Evolutionary conservation across 2,329 filamentous ascomycete genomes (phyloP), one percentile per base, ranked within the genome.

Genomic region (Hymenoscyphus occultus): DNA sequence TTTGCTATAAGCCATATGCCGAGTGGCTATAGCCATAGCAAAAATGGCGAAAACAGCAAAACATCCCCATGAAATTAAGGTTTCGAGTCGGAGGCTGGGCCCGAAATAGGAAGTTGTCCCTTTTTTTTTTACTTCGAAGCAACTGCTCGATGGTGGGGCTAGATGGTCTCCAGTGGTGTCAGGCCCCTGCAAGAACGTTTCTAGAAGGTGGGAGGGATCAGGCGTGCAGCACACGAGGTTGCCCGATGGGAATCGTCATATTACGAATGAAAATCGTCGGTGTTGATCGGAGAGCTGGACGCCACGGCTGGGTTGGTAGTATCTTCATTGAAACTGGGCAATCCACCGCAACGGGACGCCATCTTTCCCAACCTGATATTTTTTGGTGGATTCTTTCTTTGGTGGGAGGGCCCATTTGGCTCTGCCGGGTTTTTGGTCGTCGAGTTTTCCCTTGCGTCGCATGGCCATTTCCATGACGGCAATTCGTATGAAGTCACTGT

Each of bases 391-490:
- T 45, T 81, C 76, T 74, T 86, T 86, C 68, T 87, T 80, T n/a
- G 87, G 86, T 10, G 88, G 87, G n/a, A 90, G 79, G 7, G 86
- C 83, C 82, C 87, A 88, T 58, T 85, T 83, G n/a, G 87, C 87
- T 59, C 87, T 83, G 35, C 87, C 87, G n/a, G 87, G 86, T 63
- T 83, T 83, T 68, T 86, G 83, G 71, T 87, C 85, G 70, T 88
- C 86, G 61, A 90, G 79, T 75, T 90, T 90, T 70, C 87, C 87
- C 56, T 80, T 80, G 72, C 83, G 85, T 64, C 87, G 84, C 87
- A 90, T 90, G 13, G 87, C 84, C 84, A 90, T 89, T 73, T 90
- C 87, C 82, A 90, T 86, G 60, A 90, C 87, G 42, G 87, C 87
- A 63, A 90, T 84, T 70, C 87, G 84, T 72, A 90, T 89, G 72